Evolutionary conservation across 495 filamentous ascomycete species (phyloP), one percentile per base, ranked within the genome.

Genomic region (Aspergillus baeticus): DNA sequence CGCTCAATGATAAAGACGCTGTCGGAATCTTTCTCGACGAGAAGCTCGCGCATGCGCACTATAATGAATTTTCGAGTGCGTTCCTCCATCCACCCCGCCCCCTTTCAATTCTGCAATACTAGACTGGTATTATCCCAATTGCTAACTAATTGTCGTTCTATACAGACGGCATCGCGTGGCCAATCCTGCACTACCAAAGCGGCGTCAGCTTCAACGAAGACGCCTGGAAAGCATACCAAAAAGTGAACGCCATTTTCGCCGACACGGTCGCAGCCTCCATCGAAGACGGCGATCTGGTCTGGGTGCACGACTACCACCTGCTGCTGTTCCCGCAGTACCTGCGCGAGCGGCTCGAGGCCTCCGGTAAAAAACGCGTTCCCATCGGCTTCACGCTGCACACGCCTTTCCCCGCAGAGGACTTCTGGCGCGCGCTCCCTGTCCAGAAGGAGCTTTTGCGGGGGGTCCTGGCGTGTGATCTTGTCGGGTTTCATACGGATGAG

Each of bases 381-480:
- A 89, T 98, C 67, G 93, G 92, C 51, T 96, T 96, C 76, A 96
- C 94, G 68, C 77, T 98, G 17, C 93, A 98, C 63, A 98, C 93
- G 0, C 91, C 93, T 2, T 98, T 98, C 70, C 93, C 93, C 0
- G 91, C 87, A 60, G 89, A 85, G 54, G 93, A 98, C 69, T 92
- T 96, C 59, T 95, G 94, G 77, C 83, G 91, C 14, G 91, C 92
- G 52, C 74, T 98, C 8, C 93, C 93, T 6, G 92, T 96, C 20
- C 81, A 91, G 36, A 89, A 93, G 63, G 85, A 89, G 54, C 78
- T 96, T 36, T 77, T 96, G 23, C 72, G 84, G 42, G 92, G 93
- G 20, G 77, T 96, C 35, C 73, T 98, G 31, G 82, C 90, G 44
- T 90, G 90, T 69, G 92, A 96, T 67, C 69, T 96, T 58, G 82